Percentiles rank a stretch among this genome's conserved stretches.
Evolutionary conservation across 257 asterid genomes (phyloP).

Genomic region (Anisodus acutangulus): DNA sequence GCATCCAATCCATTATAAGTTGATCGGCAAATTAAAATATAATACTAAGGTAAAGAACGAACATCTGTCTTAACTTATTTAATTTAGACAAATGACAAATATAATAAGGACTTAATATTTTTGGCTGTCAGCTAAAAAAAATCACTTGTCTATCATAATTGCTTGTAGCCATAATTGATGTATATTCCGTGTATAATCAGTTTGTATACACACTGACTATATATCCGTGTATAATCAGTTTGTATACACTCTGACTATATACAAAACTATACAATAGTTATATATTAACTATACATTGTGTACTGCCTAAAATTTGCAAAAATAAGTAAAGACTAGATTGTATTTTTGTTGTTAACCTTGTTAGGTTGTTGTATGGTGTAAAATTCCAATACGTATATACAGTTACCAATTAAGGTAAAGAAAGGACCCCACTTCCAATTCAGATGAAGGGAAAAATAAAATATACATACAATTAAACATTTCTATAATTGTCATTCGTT

Average conservation of each 20-base stretch:
- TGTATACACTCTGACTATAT: background rate
- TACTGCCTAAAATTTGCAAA: background rate
- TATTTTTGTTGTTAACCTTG: background rate
- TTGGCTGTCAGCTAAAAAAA: no score
- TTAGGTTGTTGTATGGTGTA: background rate
- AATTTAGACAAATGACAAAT: background rate
- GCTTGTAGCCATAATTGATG: no score
- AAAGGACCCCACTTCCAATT: constrained; percentile 1
- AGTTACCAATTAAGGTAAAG: background rate
- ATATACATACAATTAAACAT: background rate
- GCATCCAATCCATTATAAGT: background rate
- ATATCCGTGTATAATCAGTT: no score
- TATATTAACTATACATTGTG: background rate
- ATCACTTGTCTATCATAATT: no score
- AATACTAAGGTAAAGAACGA: background rate
- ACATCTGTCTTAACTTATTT: background rate
- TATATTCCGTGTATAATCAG: no score
- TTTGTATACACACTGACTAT: background rate
- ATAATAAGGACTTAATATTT: background rate
- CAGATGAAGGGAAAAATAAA: background rate
- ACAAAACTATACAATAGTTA: background rate
- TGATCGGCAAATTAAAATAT: background rate
- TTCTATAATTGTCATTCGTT: no score
- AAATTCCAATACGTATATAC: background rate
- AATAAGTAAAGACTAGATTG: background rate